Evolutionary conservation across 768 basidiomycete species (phyloP), one percentile per base, ranked within the genome.

Genomic region (Boletus rubroflammeus): DNA sequence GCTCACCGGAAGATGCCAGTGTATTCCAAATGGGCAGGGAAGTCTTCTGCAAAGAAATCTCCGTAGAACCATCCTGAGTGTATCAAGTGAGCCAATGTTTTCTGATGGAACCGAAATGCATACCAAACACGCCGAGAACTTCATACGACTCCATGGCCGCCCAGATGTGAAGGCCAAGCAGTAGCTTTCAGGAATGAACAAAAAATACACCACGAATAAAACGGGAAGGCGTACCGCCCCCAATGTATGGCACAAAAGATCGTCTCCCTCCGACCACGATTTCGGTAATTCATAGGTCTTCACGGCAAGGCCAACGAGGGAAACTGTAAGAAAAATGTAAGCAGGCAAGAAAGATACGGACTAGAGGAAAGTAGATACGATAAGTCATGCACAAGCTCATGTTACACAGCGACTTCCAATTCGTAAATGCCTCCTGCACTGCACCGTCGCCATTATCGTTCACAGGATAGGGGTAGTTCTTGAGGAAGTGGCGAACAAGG

Each of bases 361-460:
- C 1, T 0, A 3, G 13, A n/a, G 10, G 10, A n/a, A 35, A 34
- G 28, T 1, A 72, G 78, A 19, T 54, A 95, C 94, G 85, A 69
- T 95, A 98, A 5, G 89, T 95, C 94, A 98, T 97, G 69, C 85
- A 87, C 78, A 95, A 77, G 69, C 89, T 93, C 70, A 93, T 69
- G 69, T 98, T 98, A 69, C 95, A 98, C 26, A 92, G 78, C 5
- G 78, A 78, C 72, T 98, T 98, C 94, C 95, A 99, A 69, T 97
- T 98, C 26, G 81, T 78, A 62, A 98, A 99, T 0, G 96, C 93
- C 67, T 99, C 97, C 36, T 85, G 78, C n/a, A 94, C 82, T 0
- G 96, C 95, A 43, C 85, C 83, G 54, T 84, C 78, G 5, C 81
- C 83, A 15, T 79, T 81, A 51, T 89, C 85, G 54, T 83, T 77